Base-by-base conservation (phyloP, 305 asterid genomes). In the Euphrasia arctica region DNA sequence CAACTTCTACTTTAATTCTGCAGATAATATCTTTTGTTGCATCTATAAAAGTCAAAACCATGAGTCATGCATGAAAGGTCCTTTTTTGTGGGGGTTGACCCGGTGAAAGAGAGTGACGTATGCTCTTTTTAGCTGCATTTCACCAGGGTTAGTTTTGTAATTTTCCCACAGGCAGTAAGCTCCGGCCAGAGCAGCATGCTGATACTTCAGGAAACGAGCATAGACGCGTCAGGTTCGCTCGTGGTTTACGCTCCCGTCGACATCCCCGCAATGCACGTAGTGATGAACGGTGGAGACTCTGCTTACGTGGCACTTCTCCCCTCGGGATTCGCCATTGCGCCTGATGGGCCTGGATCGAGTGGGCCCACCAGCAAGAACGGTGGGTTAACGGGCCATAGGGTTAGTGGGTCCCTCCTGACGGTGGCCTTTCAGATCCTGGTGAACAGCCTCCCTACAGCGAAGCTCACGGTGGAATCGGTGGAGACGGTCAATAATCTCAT, bases 211-310 rank as follows among this genome's bases (percentile, higher is more conserved):
- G 98, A 92, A 72, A 92, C 98, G 0, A 80, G 97, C 83, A 83
- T 80, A 55, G 98, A 92, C 79, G 83, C 93, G 34, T 78, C 98
- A 14, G 97, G 97, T 10, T 80, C 98, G 77, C 91, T 92, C 59
- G 96, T 90, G 29, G 98, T 90, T 43, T 92, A 92, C 85, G 98
- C 98, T 64, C 97, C 98, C 6, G 98, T 92, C 32, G 98, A 92
- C 78, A 86, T 90, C 48, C 98, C 96, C 13, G 94, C 95, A 4
- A 86, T 92, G 98, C 94, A 88, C 62, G 83, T 82, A 57, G 97
- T 92, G 60, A 90, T 92, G 94, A 90, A 87, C 82, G 98, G 98
- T 58, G 97, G 97, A 7, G 98, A 92, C 74, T 90, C 98, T 0
- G 88, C 94, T 11, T 85, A 86, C 82, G 98, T 92, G 67, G 96